Conservation (phyloP, 2,329 filamentous ascomycete species). For the Colletotrichum abscissum region DNA sequence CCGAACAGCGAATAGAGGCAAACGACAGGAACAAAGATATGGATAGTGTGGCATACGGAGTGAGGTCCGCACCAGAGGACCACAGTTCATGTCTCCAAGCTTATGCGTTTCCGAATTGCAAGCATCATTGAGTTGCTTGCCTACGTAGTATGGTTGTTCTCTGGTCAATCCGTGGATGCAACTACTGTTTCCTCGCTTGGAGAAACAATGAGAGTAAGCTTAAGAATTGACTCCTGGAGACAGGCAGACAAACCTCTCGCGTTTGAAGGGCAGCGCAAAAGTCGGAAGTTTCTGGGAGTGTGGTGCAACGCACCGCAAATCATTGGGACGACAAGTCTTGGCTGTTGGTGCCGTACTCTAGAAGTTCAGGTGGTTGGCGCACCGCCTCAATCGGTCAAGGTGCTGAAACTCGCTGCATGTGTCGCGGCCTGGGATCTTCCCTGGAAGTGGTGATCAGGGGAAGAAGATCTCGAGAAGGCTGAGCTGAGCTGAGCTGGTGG, state of each 20-base stretch:
- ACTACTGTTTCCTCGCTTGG: slow-evolving; percentile 3
- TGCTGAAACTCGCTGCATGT: slow-evolving; percentile 29
- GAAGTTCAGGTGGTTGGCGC: slow-evolving; percentile 30
- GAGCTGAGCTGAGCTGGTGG: slow-evolving; percentile 7
- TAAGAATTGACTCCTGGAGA: background rate
- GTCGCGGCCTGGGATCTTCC: slow-evolving; percentile 12
- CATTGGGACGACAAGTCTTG: slow-evolving; percentile 12
- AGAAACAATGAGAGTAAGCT: slow-evolving; percentile 12
- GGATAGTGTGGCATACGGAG: background rate
- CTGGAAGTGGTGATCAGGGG: slow-evolving; percentile 9
- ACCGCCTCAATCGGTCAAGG: slow-evolving; percentile 12
- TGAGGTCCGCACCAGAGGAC: background rate
- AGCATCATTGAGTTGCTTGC: background rate
- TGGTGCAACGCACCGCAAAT: slow-evolving; percentile 2
- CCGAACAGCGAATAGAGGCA: background rate
- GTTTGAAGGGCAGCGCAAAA: slow-evolving; percentile 4
- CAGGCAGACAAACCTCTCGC: background rate
- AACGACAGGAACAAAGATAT: background rate
- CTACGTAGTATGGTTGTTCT: background rate
- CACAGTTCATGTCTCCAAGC: background rate
- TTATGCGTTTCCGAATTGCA: background rate
- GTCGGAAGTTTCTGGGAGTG: slow-evolving; percentile 7
- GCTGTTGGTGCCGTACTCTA: background rate
- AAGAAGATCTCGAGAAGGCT: background rate
- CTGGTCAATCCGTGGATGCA: background rate